Evolutionary conservation across 164 flowering plant species (phyloP).

Genomic region (Annona cherimola): DNA sequence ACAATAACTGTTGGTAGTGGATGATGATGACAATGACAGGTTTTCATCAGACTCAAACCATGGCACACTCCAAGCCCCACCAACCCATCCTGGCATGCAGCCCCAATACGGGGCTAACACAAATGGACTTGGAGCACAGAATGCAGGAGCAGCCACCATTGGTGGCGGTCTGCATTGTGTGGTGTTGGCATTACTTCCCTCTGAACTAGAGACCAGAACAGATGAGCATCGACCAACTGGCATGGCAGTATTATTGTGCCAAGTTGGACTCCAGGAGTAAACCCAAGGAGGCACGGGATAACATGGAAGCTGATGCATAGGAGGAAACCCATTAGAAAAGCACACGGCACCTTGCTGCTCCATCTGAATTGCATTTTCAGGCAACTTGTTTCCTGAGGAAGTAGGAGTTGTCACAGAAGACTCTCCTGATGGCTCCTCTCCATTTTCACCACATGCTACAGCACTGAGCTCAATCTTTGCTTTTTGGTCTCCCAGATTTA

Average conservation of each 20-base stretch:
- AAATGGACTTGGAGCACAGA: constrained; percentile 31
- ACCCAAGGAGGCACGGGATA: constrained; percentile 31
- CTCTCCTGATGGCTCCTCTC: constrained; percentile 26
- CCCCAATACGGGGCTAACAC: constrained; percentile 39
- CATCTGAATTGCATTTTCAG: constrained; percentile 9
- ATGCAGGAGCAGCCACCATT: constrained; percentile 23
- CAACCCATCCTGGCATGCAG: constrained; percentile 35
- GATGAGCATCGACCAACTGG: constrained; percentile 17
- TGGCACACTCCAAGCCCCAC: constrained; percentile 22
- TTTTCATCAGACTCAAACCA: constrained; percentile 22
- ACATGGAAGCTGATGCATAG: constrained; percentile 19
- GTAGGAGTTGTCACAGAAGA: constrained; percentile 24
- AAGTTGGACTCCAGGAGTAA: constrained; percentile 27
- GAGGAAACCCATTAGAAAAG: constrained; percentile 4
- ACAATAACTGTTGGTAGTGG: constrained; percentile 30
- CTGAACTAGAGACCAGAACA: constrained; percentile 13
- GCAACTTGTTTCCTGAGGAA: constrained; percentile 18
- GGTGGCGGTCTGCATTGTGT: constrained; percentile 40
- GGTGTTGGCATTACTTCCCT: constrained; percentile 17
- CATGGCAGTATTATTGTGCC: constrained; percentile 16
- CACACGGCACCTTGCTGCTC: constrained; percentile 15
- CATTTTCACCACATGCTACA: constrained; percentile 15
- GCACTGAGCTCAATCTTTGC: constrained; percentile 14
- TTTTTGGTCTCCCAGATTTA: constrained; percentile 33
- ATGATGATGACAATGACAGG: constrained; percentile 24